Base-by-base conservation (phyloP, 2,329 filamentous ascomycete genomes). In the Apiospora saccharicola region DNA sequence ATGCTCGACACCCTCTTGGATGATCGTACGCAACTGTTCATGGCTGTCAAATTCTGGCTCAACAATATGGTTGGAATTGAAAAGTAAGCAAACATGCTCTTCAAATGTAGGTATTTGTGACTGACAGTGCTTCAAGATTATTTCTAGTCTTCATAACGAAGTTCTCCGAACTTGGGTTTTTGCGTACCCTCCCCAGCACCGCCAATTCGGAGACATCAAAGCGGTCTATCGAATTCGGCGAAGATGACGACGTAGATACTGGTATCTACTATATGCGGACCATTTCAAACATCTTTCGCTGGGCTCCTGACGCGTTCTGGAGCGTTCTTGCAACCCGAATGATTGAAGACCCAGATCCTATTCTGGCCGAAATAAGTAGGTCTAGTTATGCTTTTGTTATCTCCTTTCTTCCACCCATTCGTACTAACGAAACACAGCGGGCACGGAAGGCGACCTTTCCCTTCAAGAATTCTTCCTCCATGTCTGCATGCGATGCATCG, bases 1-100 rank as follows among this genome's bases (percentile, higher is more conserved):
- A 87, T 97, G 74, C 85, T 98, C 37, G 96, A 98, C 81, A 88
- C 92, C 1, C 85, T 98, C 0, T 83, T 89, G 24, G 92, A 95
- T 72, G 91, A 94, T 73, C 87, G 89, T 26, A 92, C 91, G 2
- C 93, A 95, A 76, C 84, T 93, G 19, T 94, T 92, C 74, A 92
- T 94, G 82, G 92, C 93, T 37, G 90, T 94, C 51, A 92, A 92
- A 77, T 91, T 89, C 68, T 98, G 96, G 95, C 86, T 98, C 4
- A 92, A 93, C 76, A 91, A 81, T 71, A 86, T 91, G 77, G 81
- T 90, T 72, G 89, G 90, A 3, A 87, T 91, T 74, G 90, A 92
- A 75, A 90, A 89, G 90, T 91, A 82, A 57, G 53, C 51, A 34
- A 77, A 84, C 80, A 14, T 67, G 37, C 14, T 61, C 43, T 44